phyloP scores from a whole-genome alignment of 2,329 filamentous ascomycete genomes.

The Alternaria conjuncta region DNA sequence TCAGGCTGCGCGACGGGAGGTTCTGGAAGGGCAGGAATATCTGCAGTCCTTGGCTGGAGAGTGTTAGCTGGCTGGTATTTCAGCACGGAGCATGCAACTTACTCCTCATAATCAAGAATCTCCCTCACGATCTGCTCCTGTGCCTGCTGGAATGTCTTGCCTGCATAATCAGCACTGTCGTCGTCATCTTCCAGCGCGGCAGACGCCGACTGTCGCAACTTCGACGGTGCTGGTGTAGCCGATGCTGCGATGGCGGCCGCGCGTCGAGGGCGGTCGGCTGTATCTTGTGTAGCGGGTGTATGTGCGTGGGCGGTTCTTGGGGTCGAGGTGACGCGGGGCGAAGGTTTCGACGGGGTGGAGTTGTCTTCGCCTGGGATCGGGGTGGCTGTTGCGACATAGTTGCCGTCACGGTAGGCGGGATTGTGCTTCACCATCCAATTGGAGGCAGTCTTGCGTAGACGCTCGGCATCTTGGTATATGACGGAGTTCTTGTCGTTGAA shows the following conservation, averaged over 20 bases:
- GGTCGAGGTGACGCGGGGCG: conserved; percentile 35
- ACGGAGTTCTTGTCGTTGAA: conserved; percentile 77
- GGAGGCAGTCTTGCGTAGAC: conserved; percentile 82
- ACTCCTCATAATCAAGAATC: conserved; percentile 67
- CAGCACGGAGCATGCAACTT: conserved; percentile 1
- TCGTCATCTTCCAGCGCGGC: conserved; percentile 28
- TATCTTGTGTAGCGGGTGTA: conserved; percentile 33
- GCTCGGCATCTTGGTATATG: conserved; percentile 83
- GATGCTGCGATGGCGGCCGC: conserved; percentile 34
- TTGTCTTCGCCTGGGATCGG: conserved; percentile 68
- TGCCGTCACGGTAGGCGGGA: conserved; percentile 73
- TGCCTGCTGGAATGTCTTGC: conserved; percentile 79
- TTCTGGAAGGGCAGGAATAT: conserved; percentile 78
- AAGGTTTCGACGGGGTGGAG: conserved; percentile 39
- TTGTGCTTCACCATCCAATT: conserved; percentile 89
- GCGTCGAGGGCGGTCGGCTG: conserved; percentile 41
- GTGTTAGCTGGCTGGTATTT: conserved; percentile 10
- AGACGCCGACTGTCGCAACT: conserved; percentile 40
- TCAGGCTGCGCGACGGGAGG: conserved; percentile 75
- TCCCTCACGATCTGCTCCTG: conserved; percentile 86
- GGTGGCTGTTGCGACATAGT: conserved; percentile 74
- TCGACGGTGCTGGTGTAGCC: conserved; percentile 43
- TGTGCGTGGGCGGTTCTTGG: conserved; percentile 24
- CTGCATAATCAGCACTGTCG: conserved; percentile 44
- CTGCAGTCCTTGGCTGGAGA: conserved; percentile 63